Percentiles rank a stretch among this genome's conserved stretches.
These are phyloP conservation scores for Tetradesmus lagerheimii DNA, from an alignment of 139 green algal species.

Conservation along the genomic window DNA sequence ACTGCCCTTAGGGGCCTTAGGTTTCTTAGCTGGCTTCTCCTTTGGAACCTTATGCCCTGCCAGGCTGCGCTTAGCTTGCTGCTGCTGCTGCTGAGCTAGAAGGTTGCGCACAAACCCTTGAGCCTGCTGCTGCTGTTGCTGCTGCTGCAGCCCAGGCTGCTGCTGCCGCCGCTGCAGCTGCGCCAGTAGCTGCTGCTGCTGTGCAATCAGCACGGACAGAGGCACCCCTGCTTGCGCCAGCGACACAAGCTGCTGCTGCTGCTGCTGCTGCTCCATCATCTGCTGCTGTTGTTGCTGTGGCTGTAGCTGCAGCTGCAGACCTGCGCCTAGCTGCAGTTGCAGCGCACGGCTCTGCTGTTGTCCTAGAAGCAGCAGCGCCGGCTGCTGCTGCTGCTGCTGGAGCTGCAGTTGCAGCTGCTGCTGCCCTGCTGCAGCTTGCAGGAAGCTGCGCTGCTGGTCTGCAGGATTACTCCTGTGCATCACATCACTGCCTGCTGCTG, in stretches of 20 bases:
- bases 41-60: neutral
- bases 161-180: constrained; percentile 24
- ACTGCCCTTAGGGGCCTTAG: neutral
- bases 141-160: neutral
- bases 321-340: constrained; percentile 1
- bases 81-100: constrained; percentile 3
- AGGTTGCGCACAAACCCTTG: neutral
- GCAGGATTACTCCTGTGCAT: neutral
- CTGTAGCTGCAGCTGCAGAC: neutral
- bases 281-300: constrained; percentile 6
- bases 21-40: constrained; percentile 12
- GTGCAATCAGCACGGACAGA: constrained; percentile 2
- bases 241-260: neutral
- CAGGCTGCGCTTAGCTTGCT: neutral
- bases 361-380: neutral
- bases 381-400: constrained; percentile 21
- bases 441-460: neutral
- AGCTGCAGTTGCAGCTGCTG: neutral
- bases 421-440: constrained; percentile 16
- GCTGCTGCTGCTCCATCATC: neutral
- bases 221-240: neutral
- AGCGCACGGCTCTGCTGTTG: neutral
- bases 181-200: constrained; percentile 28
- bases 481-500: neutral
- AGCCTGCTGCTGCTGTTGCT: neutral